Base-by-base conservation (phyloP, 2,329 filamentous ascomycete genomes). In the Colletotrichum chrysophilum region DNA sequence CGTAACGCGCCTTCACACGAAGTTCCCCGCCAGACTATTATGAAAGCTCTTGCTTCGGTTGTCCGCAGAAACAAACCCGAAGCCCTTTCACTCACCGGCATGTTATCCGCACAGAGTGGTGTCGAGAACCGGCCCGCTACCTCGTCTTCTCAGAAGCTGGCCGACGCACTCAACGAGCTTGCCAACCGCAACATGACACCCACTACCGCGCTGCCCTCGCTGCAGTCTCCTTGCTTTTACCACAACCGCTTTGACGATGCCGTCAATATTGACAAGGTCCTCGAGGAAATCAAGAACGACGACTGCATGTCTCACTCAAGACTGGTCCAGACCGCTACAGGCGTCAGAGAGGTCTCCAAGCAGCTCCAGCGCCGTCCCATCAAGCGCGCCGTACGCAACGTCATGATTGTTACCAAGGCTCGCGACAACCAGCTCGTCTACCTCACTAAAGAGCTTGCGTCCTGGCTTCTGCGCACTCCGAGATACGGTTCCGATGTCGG, bases 331-430 rank as follows among this genome's bases (percentile, higher is more conserved):
- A 99, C 97, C 1, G 97, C 97, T 66, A 98, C 95, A 0, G 95
- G 96, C 62, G 97, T 99, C 24, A 93, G 97, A 69, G 97, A 99
- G 85, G 96, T 99, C 14, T 97, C 96, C 18, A 96, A 97, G 85
- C 97, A 98, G 86, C 89, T 99, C 74, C 96, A 98, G 86, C 93
- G 96, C 71, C 92, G 95, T 55, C 96, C 97, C 26, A 95, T 98
- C 85, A 97, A 95, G 86, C 93, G 96, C 79, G 96, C 96, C 13
- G 96, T 99, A 62, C 93, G 92, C 81, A 98, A 95, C 83, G 92
- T 99, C 81, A 98, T 99, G 97, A 98, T 99, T 81, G 95, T 99
- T 78, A 99, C 97, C 77, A 99, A 98, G 86, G 97, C 97, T 26
- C 93, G 97, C 77, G 97, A 99, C 86, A 98, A 99, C 82, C 93